Base-by-base conservation (phyloP, 495 filamentous ascomycete genomes). In the Annulohypoxylon moriforme region DNA sequence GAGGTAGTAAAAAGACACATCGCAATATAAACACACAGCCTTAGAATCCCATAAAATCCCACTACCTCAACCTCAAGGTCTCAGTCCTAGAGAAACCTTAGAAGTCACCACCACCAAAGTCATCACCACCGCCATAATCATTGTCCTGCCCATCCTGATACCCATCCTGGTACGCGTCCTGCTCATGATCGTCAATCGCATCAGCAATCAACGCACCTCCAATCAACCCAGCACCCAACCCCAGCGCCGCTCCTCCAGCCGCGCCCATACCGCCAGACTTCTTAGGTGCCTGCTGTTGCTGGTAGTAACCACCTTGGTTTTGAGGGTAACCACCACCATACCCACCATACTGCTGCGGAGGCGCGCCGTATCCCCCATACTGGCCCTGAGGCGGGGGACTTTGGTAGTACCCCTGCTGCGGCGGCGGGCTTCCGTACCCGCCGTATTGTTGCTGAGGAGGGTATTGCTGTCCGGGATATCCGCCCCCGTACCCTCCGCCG, bases 211-310 rank as follows among this genome's bases (percentile, higher is more conserved):
- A 52, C 69, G 84, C 81, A 10, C 92, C 93, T 66, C 92, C 93
- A 2, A 94, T 42, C 73, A 96, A 67, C 60, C 93, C 93, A 61
- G 89, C 93, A 50, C 92, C 93, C 8, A 93, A 75, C 77, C 93
- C 93, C 66, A 95, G 79, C 16, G 92, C 93, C 8, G 90, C 91
- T 25, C 87, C 92, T 49, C 92, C 92, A 1, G 83, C 87, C 46
- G 82, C 82, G 20, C 91, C 92, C 83, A 93, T 84, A 0, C 90
- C 89, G 44, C 83, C 77, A 42, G 75, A 31, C 55, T 67, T 78
- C 66, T 70, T 77, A n/a, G 33, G 49, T 29, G 66, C 66, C 66
- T 5, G 55, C 55, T 64, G n/a, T n/a, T 52, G 66, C 69, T 74
- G 60, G 22, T 67, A 66, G 46, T 77, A 74, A 4, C 76, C 73